Evolutionary conservation across 371 early-diverging fungal genomes (phyloP), one percentile per base, ranked within the genome.

Genomic region (Lichtheimia ornata): DNA sequence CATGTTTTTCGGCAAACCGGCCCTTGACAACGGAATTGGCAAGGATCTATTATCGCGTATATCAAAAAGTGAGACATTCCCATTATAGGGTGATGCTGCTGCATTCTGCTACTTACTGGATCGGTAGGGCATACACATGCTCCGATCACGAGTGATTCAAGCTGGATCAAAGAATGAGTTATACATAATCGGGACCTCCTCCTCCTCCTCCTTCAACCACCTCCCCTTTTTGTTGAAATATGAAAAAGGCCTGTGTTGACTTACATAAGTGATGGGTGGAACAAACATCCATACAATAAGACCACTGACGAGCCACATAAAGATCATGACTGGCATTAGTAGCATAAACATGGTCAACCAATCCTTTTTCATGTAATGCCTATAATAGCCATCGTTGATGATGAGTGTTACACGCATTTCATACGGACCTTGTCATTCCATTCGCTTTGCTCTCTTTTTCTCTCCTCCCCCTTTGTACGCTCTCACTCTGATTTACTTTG

Each of bases 21-120:
- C 99, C 98, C 71, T 94, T 95, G 27, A 98, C 90, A 7, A 98
- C 93, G 15, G 94, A 91, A 81, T 94, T 95, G 54, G 97, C 94
- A 55, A 99, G 70, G 40, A 99, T 76, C 84, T 84, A 69, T 41
- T 42, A 44, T 50, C 35, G 35, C 35, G 35, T 35, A 11, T 35
- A 6, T n/a, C n/a, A n/a, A n/a, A n/a, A 35, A 22, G 22, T 22
- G 35, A 9, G 11, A 35, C 35, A 35, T 35, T 35, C 35, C 35
- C 35, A 35, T 1, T 35, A 35, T 9, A 9, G 35, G 35, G 35
- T 6, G 35, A 18, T 24, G 4, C 15, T 12, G n/a, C 6, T 24
- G 22, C 40, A 12, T 17, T 43, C n/a, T 50, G 59, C 74, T 50
- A 60, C 74, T 70, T 77, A 85, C 96, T 1, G 98, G 98, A 78